Percentiles rank a stretch among this genome's conserved stretches.
phyloP scores from a whole-genome alignment of 208 protist genomes.

The Novymonas esmeraldas region DNA sequence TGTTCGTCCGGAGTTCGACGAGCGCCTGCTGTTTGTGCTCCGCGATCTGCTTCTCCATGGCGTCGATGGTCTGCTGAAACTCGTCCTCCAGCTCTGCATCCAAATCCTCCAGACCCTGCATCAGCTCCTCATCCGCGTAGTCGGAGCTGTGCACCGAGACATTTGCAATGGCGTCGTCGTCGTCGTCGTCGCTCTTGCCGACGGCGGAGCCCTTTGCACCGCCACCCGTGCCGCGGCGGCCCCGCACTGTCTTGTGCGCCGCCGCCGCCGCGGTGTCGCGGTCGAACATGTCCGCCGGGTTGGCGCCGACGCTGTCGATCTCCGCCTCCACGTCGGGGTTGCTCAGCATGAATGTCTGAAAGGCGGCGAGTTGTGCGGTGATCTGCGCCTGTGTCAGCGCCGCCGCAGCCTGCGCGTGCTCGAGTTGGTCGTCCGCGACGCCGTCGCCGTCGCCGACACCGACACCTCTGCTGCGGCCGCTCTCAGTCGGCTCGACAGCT shows the following conservation, averaged over 20 bases:
- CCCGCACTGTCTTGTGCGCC: background rate
- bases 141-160: slow-evolving; percentile 51
- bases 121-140: slow-evolving; percentile 37
- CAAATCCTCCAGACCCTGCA: slow-evolving; percentile 40
- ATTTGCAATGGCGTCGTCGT: slow-evolving; percentile 30
- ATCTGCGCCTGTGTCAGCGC: slow-evolving; percentile 17
- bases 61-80: slow-evolving; percentile 26
- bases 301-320: background rate
- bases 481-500: background rate
- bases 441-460: slow-evolving; percentile 2
- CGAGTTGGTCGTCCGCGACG: slow-evolving; percentile 5
- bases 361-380: slow-evolving; percentile 23
- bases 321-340: slow-evolving; percentile 25
- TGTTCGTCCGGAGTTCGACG: slow-evolving; percentile 16
- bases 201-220: background rate
- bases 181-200: slow-evolving; percentile 1
- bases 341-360: slow-evolving; percentile 21
- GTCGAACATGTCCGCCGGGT: slow-evolving; percentile 7
- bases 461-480: background rate
- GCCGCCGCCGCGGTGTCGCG: background rate
- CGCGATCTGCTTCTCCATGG: slow-evolving; percentile 21
- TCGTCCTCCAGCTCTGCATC: slow-evolving; percentile 48
- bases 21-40: slow-evolving; percentile 30
- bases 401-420: slow-evolving; percentile 18
- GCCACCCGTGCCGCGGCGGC: background rate